These are phyloP conservation scores for Biancaea sappan DNA, from an alignment of 306 rosid species.

Conservation along the genomic window DNA sequence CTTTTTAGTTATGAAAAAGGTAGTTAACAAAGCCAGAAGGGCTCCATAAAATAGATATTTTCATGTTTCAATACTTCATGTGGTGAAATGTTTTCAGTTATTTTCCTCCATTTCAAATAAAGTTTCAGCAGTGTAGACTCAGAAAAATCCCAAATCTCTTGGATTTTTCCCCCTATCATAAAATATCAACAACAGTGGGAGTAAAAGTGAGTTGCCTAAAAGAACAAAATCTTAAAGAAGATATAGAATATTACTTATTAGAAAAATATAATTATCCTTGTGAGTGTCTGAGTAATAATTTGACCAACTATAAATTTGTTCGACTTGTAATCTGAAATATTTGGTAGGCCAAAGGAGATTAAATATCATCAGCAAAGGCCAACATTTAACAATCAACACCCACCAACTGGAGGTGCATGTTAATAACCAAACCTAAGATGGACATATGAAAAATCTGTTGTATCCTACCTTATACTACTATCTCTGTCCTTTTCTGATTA, in stretches of 20 bases:
- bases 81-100: not conserved
- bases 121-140: not conserved
- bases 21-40: not conserved
- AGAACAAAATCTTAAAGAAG: slow-evolving; percentile 22
- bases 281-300: not conserved
- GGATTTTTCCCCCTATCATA: not conserved
- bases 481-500: not conserved
- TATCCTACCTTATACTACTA: not conserved
- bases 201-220: not conserved
- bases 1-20: not conserved
- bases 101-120: not conserved
- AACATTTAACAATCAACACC: not conserved
- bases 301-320: not conserved
- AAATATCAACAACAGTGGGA: not conserved
- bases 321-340: not conserved
- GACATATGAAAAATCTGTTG: slow-evolving; percentile 3
- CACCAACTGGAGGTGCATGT: not conserved
- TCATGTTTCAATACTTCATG: not conserved
- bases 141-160: not conserved
- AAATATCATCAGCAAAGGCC: not conserved
- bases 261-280: not conserved
- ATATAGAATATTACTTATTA: not conserved
- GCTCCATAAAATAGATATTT: not conserved
- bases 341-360: not conserved
- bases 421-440: not conserved